Conservation (phyloP, 1,139 yeast species). For the Lodderomyces metapsilosis region DNA sequence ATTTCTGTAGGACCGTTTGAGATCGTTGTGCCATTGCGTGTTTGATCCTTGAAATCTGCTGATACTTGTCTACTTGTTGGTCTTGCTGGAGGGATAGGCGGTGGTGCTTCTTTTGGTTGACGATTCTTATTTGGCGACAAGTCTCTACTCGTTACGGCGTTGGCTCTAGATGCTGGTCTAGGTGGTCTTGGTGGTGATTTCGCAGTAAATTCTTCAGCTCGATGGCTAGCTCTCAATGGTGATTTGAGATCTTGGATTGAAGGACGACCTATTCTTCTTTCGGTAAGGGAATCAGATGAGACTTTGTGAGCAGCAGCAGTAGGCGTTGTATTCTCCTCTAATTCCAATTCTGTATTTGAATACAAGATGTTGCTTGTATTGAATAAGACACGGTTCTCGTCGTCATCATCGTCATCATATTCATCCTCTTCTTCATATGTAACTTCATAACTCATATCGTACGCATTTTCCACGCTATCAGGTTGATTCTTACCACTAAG, state of each 20-base stretch:
- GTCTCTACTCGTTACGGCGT: background rate
- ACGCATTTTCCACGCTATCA: conserved; percentile 23
- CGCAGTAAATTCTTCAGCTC: background rate
- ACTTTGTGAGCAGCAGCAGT: background rate
- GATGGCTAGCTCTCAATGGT: background rate
- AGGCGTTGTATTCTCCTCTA: conserved; percentile 10
- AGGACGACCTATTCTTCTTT: background rate
- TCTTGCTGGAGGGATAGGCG: background rate
- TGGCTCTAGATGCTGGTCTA: background rate
- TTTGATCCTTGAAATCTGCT: no score
- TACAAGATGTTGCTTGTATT: conserved; percentile 19
- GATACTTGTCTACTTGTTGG: no score
- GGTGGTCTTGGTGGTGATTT: background rate
- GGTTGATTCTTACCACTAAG: conserved; percentile 18
- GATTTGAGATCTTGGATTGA: background rate
- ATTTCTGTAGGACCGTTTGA: no score
- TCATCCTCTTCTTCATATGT: conserved; percentile 22
- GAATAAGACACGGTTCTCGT: conserved; percentile 12
- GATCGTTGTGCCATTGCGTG: no score
- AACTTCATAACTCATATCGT: conserved; percentile 31
- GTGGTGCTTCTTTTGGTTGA: conserved; percentile 2
- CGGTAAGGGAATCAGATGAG: background rate
- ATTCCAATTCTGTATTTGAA: conserved; percentile 11
- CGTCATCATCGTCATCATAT: conserved; percentile 14
- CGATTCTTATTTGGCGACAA: background rate